These are phyloP conservation scores for Tulasnella sp. DNA, from an alignment of 768 basidiomycete genomes.

Conservation along the genomic window DNA sequence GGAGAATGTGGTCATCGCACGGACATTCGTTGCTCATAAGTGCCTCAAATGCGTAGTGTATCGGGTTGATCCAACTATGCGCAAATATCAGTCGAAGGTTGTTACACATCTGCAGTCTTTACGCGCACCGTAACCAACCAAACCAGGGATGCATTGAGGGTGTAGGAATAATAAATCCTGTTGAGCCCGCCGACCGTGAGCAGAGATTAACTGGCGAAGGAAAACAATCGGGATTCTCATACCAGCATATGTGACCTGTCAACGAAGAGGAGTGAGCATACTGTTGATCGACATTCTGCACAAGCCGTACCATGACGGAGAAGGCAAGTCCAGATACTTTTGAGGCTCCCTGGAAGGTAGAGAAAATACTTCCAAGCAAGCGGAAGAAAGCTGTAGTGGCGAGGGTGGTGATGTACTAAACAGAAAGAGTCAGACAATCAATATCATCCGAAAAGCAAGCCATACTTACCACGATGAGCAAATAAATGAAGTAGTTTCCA, in stretches of 20 bases:
- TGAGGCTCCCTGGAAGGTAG: conserved; percentile 18
- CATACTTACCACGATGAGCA: conserved; percentile 27
- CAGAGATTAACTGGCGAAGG: too few relatives aligned
- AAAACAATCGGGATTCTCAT: neutral
- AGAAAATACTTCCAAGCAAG: conserved; percentile 12
- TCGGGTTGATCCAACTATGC: conserved; percentile 53
- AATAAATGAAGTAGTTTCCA: conserved; percentile 25
- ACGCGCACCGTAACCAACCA: conserved; percentile 52
- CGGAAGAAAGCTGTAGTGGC: conserved; percentile 9
- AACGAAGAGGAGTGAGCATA: neutral
- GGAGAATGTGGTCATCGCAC: conserved; percentile 40
- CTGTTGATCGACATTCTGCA: conserved; percentile 41
- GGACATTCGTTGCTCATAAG: conserved; percentile 80
- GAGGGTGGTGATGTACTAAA: conserved; percentile 33
- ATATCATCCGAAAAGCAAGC: conserved; percentile 21
- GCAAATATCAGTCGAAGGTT: neutral
- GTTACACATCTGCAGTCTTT: too few relatives aligned
- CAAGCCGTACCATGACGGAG: conserved; percentile 61
- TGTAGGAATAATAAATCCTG: conserved; percentile 58
- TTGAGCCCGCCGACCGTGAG: conserved; percentile 20
- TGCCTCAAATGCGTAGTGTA: conserved; percentile 66
- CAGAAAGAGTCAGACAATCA: conserved; percentile 32
- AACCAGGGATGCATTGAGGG: conserved; percentile 69
- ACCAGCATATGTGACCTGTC: neutral
- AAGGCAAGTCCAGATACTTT: conserved; percentile 34